Percentiles rank a stretch among this genome's conserved stretches.
Conservation (phyloP, 495 filamentous ascomycete genomes). For the Apiosordaria backusii region DNA sequence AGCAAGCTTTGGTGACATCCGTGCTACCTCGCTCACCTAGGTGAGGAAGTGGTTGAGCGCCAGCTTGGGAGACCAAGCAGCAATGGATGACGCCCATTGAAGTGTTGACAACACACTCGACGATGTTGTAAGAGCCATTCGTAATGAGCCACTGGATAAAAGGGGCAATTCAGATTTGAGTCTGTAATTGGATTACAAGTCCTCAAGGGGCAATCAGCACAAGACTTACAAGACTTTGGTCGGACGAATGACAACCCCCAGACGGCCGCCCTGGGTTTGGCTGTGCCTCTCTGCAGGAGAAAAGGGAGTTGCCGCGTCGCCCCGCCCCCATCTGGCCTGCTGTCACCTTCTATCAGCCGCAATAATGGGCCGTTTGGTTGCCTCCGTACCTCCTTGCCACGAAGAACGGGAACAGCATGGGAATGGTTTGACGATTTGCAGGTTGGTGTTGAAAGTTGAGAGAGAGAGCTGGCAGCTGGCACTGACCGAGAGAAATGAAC, state of each 20-base stretch:
- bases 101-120: too few relatives aligned
- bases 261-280: conserved; percentile 2
- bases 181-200: not conserved
- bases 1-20: not conserved
- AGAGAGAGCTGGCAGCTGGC: not conserved
- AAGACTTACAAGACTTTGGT: conserved; percentile 10
- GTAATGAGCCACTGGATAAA: not conserved
- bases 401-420: too few relatives aligned
- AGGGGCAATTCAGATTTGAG: not conserved
- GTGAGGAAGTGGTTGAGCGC: not conserved
- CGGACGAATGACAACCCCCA: conserved; percentile 8
- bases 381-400: too few relatives aligned
- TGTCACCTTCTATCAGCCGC: not conserved
- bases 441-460: not conserved
- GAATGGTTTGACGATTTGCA: not conserved
- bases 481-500: not conserved
- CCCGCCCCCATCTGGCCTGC: not conserved
- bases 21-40: not conserved
- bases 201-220: conserved; percentile 9
- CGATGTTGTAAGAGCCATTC: too few relatives aligned
- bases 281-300: conserved; percentile 8
- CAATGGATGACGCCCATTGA: not conserved
- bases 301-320: conserved; percentile 5
- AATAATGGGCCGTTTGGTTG: not conserved
- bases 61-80: not conserved